Conservation (phyloP, 2,329 filamentous ascomycete species). For the Pseudonectria buxi region DNA sequence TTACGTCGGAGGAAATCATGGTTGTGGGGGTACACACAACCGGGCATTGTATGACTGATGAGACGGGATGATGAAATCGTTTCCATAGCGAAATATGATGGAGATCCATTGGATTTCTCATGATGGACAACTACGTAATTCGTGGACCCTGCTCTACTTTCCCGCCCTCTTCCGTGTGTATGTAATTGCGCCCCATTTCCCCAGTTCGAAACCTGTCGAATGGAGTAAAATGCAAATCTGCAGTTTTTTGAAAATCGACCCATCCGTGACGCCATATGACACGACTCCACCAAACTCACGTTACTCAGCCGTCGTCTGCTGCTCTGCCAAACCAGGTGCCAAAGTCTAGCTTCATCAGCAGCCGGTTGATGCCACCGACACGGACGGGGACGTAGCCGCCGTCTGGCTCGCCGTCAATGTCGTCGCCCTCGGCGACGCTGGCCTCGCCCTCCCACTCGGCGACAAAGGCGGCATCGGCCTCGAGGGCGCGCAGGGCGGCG, state of each 20-base stretch:
- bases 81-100: conserved; percentile 8
- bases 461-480: conserved; percentile 38
- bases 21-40: not conserved
- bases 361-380: conserved; percentile 71
- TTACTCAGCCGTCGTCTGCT: conserved; percentile 15
- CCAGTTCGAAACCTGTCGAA: conserved; percentile 9
- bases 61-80: conserved; percentile 18
- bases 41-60: conserved; percentile 15
- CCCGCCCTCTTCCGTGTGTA: no score
- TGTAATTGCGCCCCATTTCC: conserved; percentile 5
- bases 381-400: conserved; percentile 59
- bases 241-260: conserved; percentile 14
- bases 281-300: conserved; percentile 3
- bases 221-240: conserved; percentile 13
- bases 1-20: no score
- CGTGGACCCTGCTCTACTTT: not conserved
- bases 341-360: conserved; percentile 87
- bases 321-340: conserved; percentile 46
- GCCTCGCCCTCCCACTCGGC: conserved; percentile 35
- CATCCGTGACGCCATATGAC: conserved; percentile 21
- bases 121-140: not conserved
- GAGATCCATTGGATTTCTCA: not conserved
- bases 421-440: conserved; percentile 34
- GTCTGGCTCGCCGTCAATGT: conserved; percentile 18
- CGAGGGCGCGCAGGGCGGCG: conserved; percentile 40